Base-by-base conservation (phyloP, 1,284 basidiomycete genomes). In the Puccinia horiana region DNA sequence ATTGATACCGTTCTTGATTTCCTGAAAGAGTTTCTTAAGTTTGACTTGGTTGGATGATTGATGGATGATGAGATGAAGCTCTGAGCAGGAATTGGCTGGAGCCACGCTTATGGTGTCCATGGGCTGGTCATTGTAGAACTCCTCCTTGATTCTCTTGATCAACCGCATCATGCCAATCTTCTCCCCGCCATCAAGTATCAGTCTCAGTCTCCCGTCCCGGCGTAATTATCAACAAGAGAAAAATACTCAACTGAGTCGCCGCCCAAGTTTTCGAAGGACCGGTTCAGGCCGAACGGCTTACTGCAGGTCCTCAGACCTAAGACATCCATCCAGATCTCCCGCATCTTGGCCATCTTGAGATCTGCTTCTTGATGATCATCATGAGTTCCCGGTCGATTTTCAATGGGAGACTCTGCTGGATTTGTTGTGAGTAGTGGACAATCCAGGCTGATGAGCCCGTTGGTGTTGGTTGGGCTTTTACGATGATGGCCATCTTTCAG, bases 181-280 rank as follows among this genome's bases (percentile, higher is more conserved):
- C 9, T 32, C 11, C 32, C 40, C 23, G 29, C 49, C 61, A 49
- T 44, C 20, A 47, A 18, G 14, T 26, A 72, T 72, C 2, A 29
- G 20, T 18, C 23, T 18, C 29, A n/a, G n/a, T n/a, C n/a, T n/a
- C n/a, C n/a, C n/a, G n/a, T n/a, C n/a, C n/a, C n/a, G n/a, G n/a
- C n/a, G n/a, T n/a, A n/a, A n/a, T n/a, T n/a, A n/a, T n/a, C n/a
- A n/a, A n/a, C n/a, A n/a, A n/a, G 11, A 16, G 40, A 37, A 20
- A 3, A 26, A 29, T 32, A 74, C 72, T 52, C 20, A 74, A 85
- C 85, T 74, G 85, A 85, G 40, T 85, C 84, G 8, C 85, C 85
- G n/a, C 85, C 85, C 6, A 85, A 70, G 9, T 83, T 82, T 26
- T 82, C 81, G n/a, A 85, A 85, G 37, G 69, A 72, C 32, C 82